Evolutionary conservation across 2,329 filamentous ascomycete species (phyloP), one percentile per base, ranked within the genome.

Genomic region (Penicillium expansum): DNA sequence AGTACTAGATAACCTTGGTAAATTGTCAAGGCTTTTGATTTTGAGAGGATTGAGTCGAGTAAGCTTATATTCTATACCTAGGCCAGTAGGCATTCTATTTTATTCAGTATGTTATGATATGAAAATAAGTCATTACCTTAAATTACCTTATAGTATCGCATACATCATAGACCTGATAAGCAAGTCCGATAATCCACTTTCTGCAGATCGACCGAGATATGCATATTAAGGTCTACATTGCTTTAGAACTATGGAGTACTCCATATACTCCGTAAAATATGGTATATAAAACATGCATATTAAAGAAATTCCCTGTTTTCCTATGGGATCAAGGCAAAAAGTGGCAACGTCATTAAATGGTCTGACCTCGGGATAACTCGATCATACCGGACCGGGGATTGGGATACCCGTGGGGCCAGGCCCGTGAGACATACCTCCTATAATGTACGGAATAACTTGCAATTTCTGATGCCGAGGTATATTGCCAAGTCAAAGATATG

Each of bases 301-400:
- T 22, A 24, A 14, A 45, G 16, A 8, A 10, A 7, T 14, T 14
- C 22, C 33, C 33, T 20, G n/a, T n/a, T 39, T 39, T 29, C 24
- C 7, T 4, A 5, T 11, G 35, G n/a, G 22, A 9, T 38, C 18
- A 18, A n/a, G 13, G 16, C 20, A 7, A 49, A n/a, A 37, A 37
- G 39, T 53, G 42, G 42, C 11, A 52, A 52, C 42, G 51, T 54
- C 51, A 54, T 54, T 29, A 16, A 32, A 41, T 48, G 51, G 51
- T 16, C 43, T 39, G 41, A 38, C 35, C 35, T 38, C n/a, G n/a
- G 35, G n/a, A 27, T 27, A n/a, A 27, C 10, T 22, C 13, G 30
- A 13, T 10, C 13, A 24, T 32, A 38, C 39, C 38, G 49, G 49
- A 52, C n/a, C 45, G 44, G 37, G n/a, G 16, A 29, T 50, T 24